phyloP scores from a whole-genome alignment of 2,329 filamentous ascomycete species.

The Verticillium nubilum region DNA sequence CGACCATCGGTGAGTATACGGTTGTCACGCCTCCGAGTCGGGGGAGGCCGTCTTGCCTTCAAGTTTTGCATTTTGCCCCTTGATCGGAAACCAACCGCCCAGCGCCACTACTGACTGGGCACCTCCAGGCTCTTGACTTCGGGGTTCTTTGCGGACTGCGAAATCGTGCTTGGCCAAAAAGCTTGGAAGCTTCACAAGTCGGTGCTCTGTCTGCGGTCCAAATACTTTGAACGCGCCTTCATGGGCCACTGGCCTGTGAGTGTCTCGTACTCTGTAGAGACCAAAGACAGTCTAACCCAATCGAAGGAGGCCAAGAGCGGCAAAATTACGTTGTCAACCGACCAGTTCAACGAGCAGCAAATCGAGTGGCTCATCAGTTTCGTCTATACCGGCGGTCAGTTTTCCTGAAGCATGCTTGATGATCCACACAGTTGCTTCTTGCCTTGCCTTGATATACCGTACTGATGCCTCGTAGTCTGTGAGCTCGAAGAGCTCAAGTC shows the following conservation, averaged over 20 bases:
- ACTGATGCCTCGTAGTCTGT: background rate
- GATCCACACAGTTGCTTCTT: too few species aligned
- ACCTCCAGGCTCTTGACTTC: background rate
- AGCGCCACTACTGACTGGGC: background rate
- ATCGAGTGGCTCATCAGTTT: constrained; percentile 1
- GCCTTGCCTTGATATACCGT: background rate
- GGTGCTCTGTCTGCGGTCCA: background rate
- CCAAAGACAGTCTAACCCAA: background rate
- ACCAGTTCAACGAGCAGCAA: background rate
- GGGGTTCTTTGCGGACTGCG: background rate
- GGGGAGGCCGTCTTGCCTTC: too few species aligned
- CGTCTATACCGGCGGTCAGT: constrained; percentile 3
- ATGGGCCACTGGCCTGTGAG: background rate
- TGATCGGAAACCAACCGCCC: too few species aligned
- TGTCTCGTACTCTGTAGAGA: background rate
- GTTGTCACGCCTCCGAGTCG: too few species aligned
- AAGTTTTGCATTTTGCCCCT: background rate
- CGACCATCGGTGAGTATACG: background rate
- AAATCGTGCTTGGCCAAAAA: background rate
- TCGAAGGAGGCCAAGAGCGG: constrained; percentile 1
- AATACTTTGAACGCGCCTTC: background rate
- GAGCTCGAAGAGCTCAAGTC: background rate
- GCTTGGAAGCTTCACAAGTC: background rate
- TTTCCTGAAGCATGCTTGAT: too few species aligned
- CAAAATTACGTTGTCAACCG: background rate